Evolutionary conservation across 2,329 filamentous ascomycete genomes (phyloP), one percentile per base, ranked within the genome.

Genomic region (Bipolaris bicolor): DNA sequence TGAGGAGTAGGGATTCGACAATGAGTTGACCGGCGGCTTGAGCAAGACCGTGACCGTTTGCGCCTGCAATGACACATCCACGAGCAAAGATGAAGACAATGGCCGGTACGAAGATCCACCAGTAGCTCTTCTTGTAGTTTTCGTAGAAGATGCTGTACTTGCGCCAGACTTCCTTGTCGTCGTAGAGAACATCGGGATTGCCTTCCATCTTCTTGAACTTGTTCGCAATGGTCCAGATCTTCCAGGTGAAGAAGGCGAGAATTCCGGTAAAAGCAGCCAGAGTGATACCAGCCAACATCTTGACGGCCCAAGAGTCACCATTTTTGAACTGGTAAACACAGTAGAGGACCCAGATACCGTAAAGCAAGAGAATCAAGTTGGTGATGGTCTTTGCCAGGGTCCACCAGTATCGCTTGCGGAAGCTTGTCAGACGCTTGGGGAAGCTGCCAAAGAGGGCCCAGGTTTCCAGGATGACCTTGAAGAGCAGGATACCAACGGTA

Each of bases 141-240:
- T 98, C 95, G 81, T 99, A 99, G 80, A 99, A 98, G 61, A 97
- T 83, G 70, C 91, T 95, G 83, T 99, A 99, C 81, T 95, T 96
- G 75, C 91, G 84, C 93, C 95, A 97, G 39, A 89, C 88, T 57
- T 90, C 86, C 81, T 95, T 96, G 79, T 98, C 85, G 58, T 97
- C 90, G 77, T 92, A 98, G 7, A 99, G 83, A 11, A 81, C 86
- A 15, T 83, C 82, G 0, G 84, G 78, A 71, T 93, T 90, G 55
- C 94, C 94, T 65, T 96, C 88, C 29, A 82, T 70, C 70, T 87
- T 84, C 81, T 91, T 94, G 64, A 91, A 88, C 68, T 86, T 85
- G 62, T 83, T 85, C 6, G 91, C 95, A 13, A 90, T 87, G 64
- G 80, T 82, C 82, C 88, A 93, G 68, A 99, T 97, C 72, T 88